phyloP scores from a whole-genome alignment of 306 rosid genomes.

The Nissolia schottii region DNA sequence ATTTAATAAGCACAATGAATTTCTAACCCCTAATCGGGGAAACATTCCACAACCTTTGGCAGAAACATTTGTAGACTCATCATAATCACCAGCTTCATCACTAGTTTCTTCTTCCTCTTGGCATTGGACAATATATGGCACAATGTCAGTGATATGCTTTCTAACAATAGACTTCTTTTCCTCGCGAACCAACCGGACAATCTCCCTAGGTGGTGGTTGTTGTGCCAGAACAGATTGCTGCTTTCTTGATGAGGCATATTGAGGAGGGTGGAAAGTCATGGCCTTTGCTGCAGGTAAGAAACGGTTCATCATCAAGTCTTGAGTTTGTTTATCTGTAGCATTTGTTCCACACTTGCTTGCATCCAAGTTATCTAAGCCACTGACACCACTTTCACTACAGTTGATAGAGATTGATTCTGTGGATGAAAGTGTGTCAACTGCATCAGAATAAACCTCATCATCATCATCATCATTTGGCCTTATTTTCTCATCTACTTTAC shows the following conservation, averaged over 20 bases:
- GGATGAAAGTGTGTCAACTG: slow-evolving; percentile 55
- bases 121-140: slow-evolving; percentile 36
- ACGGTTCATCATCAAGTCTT: slow-evolving; percentile 85
- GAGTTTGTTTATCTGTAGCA: slow-evolving; percentile 59
- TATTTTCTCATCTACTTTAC: slow-evolving; percentile 36
- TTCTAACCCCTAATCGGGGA: slow-evolving; percentile 49
- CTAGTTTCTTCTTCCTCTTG: slow-evolving; percentile 67
- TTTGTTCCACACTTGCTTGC: slow-evolving; percentile 42
- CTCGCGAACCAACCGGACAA: slow-evolving; percentile 38
- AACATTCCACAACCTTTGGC: slow-evolving; percentile 79
- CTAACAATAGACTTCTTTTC: slow-evolving; percentile 37
- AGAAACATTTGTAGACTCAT: slow-evolving; percentile 36
- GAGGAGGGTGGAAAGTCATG: slow-evolving; percentile 66
- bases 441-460: slow-evolving; percentile 65
- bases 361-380: slow-evolving; percentile 51
- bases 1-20: slow-evolving; percentile 54
- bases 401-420: slow-evolving; percentile 62
- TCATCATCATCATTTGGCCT: slow-evolving; percentile 31
- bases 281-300: slow-evolving; percentile 93
- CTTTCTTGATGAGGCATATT: slow-evolving; percentile 40
- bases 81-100: slow-evolving; percentile 41
- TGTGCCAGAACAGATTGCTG: slow-evolving; percentile 28
- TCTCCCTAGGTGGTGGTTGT: slow-evolving; percentile 59
- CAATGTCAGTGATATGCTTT: slow-evolving; percentile 34
- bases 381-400: slow-evolving; percentile 62